Base-by-base conservation (phyloP, 257 asterid genomes). In the Jasminum sambac region DNA sequence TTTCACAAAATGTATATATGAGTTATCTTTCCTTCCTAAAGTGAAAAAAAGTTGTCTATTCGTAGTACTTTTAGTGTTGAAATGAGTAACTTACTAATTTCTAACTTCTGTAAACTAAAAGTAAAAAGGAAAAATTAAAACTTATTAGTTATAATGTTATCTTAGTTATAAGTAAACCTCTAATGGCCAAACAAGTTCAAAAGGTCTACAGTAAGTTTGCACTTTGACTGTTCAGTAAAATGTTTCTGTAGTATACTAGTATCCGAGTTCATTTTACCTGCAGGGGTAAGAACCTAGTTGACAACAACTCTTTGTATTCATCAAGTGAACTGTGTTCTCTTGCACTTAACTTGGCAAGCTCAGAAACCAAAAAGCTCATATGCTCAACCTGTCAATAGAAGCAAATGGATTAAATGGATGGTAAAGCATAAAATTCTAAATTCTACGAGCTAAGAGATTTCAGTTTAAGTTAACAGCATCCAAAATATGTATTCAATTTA, bases 281-380 rank as follows among this genome's bases (percentile, higher is more conserved):
- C 73, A 79, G 71, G 25, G 90, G 89, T 67, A 84, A 72, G 75
- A 86, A 70, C 19, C 76, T 73, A 39, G 85, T 70, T 44, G 91
- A 85, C 72, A 89, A 63, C 40, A 83, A 75, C 61, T 84, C 87
- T 84, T 75, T 85, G 85, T 89, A 85, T 70, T 88, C 88, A 13
- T 77, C 79, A 61, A 91, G 85, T 78, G 82, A 78, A 67, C 73
- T 72, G 67, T 70, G 81, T 73, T 85, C 96, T 46, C 79, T 77
- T 60, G 86, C 76, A 9, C 80, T 81, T 66, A 80, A 12, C 50
- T 84, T 76, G 8, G 91, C 83, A 70, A 91, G 88, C 65, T 89
- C 95, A 2, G 84, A 79, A 14, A 75, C 74, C 69, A 82, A 67
- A 39, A 66, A 70, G 80, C 74, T 87, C 82, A 85, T 81, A 69